Conservation (phyloP, 768 basidiomycete genomes). For the Coprinopsis marcescibilis region DNA sequence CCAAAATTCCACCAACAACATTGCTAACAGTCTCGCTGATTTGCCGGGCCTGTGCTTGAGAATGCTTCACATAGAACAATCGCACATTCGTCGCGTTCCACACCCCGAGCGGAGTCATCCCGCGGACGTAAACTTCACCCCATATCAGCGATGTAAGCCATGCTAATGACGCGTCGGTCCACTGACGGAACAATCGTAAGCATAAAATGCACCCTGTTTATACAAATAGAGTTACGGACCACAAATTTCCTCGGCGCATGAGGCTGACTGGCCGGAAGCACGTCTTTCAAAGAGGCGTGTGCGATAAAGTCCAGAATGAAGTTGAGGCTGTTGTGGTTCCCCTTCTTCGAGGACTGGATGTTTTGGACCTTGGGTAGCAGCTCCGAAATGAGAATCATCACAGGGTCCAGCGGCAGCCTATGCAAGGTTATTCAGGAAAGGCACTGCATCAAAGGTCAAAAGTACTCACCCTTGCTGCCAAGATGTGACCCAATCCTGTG, state of each 20-base stretch:
- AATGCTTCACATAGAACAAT: conserved; percentile 87
- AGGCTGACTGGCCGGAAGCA: conserved; percentile 67
- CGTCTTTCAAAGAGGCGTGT: conserved; percentile 58
- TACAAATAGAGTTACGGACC: conserved; percentile 36
- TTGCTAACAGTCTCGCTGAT: conserved; percentile 75
- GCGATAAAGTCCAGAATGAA: conserved; percentile 73
- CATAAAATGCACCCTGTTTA: background rate
- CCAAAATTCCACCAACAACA: conserved; percentile 71
- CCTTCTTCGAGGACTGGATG: conserved; percentile 53
- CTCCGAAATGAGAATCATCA: conserved; percentile 86
- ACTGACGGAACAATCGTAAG: conserved; percentile 40
- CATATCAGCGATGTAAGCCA: conserved; percentile 94
- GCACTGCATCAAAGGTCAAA: conserved; percentile 2
- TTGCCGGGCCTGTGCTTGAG: conserved; percentile 61
- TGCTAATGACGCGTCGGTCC: conserved; percentile 86
- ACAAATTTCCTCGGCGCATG: conserved; percentile 69
- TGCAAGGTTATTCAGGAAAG: background rate
- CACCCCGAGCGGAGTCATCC: conserved; percentile 79
- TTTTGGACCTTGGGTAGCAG: conserved; percentile 81
- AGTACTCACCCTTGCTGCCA: conserved; percentile 88
- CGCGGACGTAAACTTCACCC: conserved; percentile 92
- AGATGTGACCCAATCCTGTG: conserved; percentile 95
- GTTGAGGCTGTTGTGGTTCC: conserved; percentile 48
- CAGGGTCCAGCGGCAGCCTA: conserved; percentile 83
- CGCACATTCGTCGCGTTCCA: conserved; percentile 90